These are phyloP conservation scores for Lignosus rhinocerotis DNA, from an alignment of 1,284 basidiomycete species.

Conservation along the genomic window DNA sequence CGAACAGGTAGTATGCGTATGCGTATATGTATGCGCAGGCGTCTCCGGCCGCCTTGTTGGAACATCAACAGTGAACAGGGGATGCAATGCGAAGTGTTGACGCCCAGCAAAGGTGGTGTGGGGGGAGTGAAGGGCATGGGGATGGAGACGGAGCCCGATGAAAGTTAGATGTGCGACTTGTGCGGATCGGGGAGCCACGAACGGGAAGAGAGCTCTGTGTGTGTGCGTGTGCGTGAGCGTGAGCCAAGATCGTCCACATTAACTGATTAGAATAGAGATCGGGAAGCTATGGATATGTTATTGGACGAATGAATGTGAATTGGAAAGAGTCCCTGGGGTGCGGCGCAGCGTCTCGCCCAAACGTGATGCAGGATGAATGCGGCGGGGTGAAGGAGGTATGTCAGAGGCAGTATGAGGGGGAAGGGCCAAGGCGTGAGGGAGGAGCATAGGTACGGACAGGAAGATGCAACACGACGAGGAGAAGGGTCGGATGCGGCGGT, in stretches of 20 bases:
- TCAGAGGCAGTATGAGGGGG: background rate
- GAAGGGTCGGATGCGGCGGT: background rate
- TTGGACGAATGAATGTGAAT: slow-evolving; percentile 10
- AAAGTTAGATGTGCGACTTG: background rate
- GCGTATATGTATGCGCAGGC: too few relatives aligned
- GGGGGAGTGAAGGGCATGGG: too few relatives aligned
- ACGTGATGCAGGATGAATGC: background rate
- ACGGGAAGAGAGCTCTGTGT: background rate
- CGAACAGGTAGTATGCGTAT: too few relatives aligned
- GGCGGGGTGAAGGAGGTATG: background rate
- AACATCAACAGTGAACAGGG: too few relatives aligned
- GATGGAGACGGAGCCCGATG: too few relatives aligned
- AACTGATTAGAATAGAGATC: slow-evolving; percentile 14
- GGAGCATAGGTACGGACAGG: background rate
- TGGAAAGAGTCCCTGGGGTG: slow-evolving; percentile 10
- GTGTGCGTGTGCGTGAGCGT: background rate
- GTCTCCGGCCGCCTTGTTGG: too few relatives aligned
- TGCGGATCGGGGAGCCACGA: background rate
- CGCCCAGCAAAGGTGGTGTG: too few relatives aligned
- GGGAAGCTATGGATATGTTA: slow-evolving; percentile 1
- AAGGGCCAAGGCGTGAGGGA: background rate
- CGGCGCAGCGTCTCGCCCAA: background rate
- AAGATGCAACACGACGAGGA: background rate
- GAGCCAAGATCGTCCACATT: slow-evolving; percentile 10
- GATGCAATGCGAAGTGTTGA: too few relatives aligned